A percentile compares a stretch with the other conserved stretches of the same genome.
Evolutionary conservation across 1,284 basidiomycete genomes (phyloP).

Genomic region (Phlebopus sp.): DNA sequence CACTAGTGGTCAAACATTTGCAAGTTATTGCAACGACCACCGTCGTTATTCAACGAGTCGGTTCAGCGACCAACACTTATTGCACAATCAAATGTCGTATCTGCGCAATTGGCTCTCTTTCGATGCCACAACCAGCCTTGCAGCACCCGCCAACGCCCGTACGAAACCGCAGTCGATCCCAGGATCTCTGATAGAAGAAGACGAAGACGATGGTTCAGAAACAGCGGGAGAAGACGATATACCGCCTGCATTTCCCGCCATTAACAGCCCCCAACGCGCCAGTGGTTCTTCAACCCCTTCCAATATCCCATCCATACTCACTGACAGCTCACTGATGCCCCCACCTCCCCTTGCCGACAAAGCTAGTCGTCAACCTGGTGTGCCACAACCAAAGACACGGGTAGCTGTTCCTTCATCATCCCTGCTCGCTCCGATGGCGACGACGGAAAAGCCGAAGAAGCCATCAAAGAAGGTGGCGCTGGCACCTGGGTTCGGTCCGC

Average conservation of each 20-base stretch:
- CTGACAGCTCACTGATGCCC: slow-evolving; percentile 63
- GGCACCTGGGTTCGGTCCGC: slow-evolving; percentile 85
- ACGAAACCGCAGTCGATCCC: slow-evolving; percentile 13
- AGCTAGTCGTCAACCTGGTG: slow-evolving; percentile 43
- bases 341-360: slow-evolving; percentile 60
- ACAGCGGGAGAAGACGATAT: slow-evolving; percentile 64
- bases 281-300: slow-evolving; percentile 18
- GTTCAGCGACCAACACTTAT: background rate
- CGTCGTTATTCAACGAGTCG: background rate
- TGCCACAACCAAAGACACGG: slow-evolving; percentile 30
- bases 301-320: slow-evolving; percentile 43
- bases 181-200: slow-evolving; percentile 36
- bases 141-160: background rate
- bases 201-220: slow-evolving; percentile 51
- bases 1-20: too few relatives aligned
- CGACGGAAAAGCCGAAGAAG: slow-evolving; percentile 60
- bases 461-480: slow-evolving; percentile 73
- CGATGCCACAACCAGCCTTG: slow-evolving; percentile 21
- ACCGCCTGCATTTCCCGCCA: slow-evolving; percentile 82
- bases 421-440: slow-evolving; percentile 56
- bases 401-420: slow-evolving; percentile 36
- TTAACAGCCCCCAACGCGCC: slow-evolving; percentile 79
- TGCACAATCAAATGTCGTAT: slow-evolving; percentile 36
- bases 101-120: slow-evolving; percentile 48
- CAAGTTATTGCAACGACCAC: too few relatives aligned